These are phyloP conservation scores for Penicillium simplicissimum DNA, from an alignment of 495 filamentous ascomycete species.

Conservation along the genomic window DNA sequence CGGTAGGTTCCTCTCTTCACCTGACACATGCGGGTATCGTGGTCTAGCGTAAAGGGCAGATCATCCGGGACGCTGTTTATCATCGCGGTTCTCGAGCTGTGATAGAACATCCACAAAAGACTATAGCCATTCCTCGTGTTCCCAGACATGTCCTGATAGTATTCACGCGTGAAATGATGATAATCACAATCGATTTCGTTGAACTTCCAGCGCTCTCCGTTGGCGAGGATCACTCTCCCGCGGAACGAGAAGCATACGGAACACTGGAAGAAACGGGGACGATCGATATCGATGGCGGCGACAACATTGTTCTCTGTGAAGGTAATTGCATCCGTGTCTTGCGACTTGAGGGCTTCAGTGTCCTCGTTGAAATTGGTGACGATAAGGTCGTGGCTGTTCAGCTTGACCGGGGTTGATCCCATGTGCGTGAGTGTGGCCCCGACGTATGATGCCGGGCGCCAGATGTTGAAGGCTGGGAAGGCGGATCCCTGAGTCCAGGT, in stretches of 20 bases:
- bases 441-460: conserved; percentile 5
- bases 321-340: not conserved
- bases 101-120: conserved; percentile 2
- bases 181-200: not conserved
- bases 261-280: not conserved
- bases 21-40: conserved; percentile 2
- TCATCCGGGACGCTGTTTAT: not conserved
- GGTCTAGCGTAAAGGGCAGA: conserved; percentile 1
- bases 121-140: not conserved
- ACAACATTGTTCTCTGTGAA: not conserved
- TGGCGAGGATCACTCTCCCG: not conserved
- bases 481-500: not conserved
- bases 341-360: not conserved
- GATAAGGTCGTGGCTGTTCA: conserved; percentile 4
- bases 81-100: not conserved
- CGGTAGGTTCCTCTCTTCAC: not conserved
- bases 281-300: conserved; percentile 4
- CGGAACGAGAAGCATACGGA: not conserved
- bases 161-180: not conserved
- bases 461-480: conserved; percentile 1
- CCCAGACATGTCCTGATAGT: not conserved
- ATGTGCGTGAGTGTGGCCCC: not conserved
- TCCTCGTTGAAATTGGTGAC: not conserved
- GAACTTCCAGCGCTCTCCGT: conserved; percentile 11
- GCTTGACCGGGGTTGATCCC: not conserved